Evolutionary conservation across 805 yeast genomes (phyloP), one percentile per base, ranked within the genome.

Genomic region (Lipomyces starkeyi): DNA sequence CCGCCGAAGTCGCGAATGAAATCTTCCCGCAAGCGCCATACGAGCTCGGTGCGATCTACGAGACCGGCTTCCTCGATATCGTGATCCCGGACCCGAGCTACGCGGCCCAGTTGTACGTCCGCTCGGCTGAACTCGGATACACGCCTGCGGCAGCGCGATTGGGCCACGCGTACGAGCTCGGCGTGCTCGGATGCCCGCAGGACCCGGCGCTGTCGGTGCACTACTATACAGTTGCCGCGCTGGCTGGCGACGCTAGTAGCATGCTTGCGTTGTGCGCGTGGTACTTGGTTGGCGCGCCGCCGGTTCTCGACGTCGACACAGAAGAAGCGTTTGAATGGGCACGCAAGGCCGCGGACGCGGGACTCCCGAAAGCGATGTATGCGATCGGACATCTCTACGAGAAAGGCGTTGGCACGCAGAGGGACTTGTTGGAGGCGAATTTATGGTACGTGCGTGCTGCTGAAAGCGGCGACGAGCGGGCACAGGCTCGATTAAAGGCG

Each of bases 211-310:
- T 94, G 59, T 90, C 97, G 0, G 91, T 95, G 57, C 98, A 95
- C 77, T 94, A 93, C 77, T 94, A 91, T 78, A 93, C 97, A 0
- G 88, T 90, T 71, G 97, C 97, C 0, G 97, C 98, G 0, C 78
- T 88, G 37, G 88, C 88, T 3, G 97, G 97, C 6, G 97, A 95
- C 77, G 85, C 97, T 0, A 88, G 86, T 59, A 89, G 97, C 11
- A 95, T 94, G 97, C 82, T 94, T 75, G 93, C 97, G 1, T 83
- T 94, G 81, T 93, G 98, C 78, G 97, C 98, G 1, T 95, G 98
- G 98, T 95, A 94, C 77, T 82, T 94, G 78, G 89, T 92, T 34
- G 99, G 99, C 0, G 88, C 91, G 43, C 93, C 90, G 43, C 93
- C 95, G n/a, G 86, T 85, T 58, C 83, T 95, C 73, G 88, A 88